A percentile compares a stretch with the other conserved stretches of the same genome.
These are phyloP conservation scores for Amanita pseudoporphyria DNA, from an alignment of 768 basidiomycete genomes.

Conservation along the genomic window DNA sequence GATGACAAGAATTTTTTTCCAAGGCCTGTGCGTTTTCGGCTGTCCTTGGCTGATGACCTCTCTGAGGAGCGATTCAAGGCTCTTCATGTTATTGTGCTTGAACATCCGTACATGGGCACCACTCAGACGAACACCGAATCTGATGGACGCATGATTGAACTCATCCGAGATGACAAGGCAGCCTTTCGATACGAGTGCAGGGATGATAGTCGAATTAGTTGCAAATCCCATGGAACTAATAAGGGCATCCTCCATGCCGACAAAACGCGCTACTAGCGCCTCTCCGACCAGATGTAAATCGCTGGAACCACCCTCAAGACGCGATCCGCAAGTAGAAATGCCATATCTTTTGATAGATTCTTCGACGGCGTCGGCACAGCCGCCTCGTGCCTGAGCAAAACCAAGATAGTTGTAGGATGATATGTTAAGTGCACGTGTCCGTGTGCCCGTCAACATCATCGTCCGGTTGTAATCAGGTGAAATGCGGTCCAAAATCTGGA, in stretches of 20 bases:
- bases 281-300: constrained; percentile 80
- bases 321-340: constrained; percentile 61
- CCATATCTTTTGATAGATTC: constrained; percentile 77
- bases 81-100: constrained; percentile 94
- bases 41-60: constrained; percentile 97
- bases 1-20: constrained; percentile 95
- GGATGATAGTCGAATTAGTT: constrained; percentile 89
- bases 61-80: constrained; percentile 67
- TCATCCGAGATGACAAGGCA: constrained; percentile 96
- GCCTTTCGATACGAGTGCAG: constrained; percentile 84
- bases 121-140: constrained; percentile 82
- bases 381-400: constrained; percentile 88
- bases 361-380: constrained; percentile 92
- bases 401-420: constrained; percentile 99
- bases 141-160: constrained; percentile 91
- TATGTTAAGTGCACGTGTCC: constrained; percentile 88
- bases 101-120: constrained; percentile 88
- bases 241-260: constrained; percentile 84
- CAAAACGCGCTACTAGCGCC: constrained; percentile 80
- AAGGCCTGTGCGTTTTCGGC: constrained; percentile 95
- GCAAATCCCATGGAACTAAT: constrained; percentile 97
- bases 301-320: constrained; percentile 77
- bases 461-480: constrained; percentile 77
- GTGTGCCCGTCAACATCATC: constrained; percentile 65
- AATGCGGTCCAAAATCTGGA: constrained; percentile 74